Conservation (phyloP, 345 rosid genomes). For the Ricinus communis region DNA sequence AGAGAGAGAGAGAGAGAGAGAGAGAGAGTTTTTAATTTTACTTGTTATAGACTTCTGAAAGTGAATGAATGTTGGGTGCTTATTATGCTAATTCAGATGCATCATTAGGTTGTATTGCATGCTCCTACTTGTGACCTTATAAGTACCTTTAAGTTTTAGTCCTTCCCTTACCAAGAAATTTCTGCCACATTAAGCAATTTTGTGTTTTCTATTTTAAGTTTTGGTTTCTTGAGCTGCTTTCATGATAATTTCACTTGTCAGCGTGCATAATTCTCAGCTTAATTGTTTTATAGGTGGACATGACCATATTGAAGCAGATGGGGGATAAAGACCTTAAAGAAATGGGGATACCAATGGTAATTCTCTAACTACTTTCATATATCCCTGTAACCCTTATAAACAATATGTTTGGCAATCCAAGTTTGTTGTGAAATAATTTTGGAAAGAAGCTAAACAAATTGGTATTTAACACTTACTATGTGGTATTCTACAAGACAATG, state of each 20-base stretch:
- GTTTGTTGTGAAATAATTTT: not conserved
- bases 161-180: too few relatives aligned
- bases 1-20: too few relatives aligned
- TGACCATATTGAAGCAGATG: conserved; percentile 56
- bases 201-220: not conserved
- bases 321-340: conserved; percentile 51
- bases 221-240: not conserved
- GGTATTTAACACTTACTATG: not conserved
- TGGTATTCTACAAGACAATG: not conserved
- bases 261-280: not conserved
- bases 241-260: not conserved
- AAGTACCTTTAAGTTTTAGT: too few relatives aligned
- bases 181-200: not conserved
- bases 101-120: too few relatives aligned
- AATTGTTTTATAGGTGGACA: conserved; percentile 53
- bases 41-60: not conserved
- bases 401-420: not conserved
- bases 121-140: too few relatives aligned
- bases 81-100: too few relatives aligned
- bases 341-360: conserved; percentile 63
- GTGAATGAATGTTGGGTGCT: not conserved
- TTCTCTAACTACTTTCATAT: not conserved
- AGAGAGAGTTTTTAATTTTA: too few relatives aligned
- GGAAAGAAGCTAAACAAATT: too few relatives aligned
- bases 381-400: not conserved